Evolutionary conservation across 495 filamentous ascomycete species (phyloP).

Genomic region (Xylaria bambusicola): DNA sequence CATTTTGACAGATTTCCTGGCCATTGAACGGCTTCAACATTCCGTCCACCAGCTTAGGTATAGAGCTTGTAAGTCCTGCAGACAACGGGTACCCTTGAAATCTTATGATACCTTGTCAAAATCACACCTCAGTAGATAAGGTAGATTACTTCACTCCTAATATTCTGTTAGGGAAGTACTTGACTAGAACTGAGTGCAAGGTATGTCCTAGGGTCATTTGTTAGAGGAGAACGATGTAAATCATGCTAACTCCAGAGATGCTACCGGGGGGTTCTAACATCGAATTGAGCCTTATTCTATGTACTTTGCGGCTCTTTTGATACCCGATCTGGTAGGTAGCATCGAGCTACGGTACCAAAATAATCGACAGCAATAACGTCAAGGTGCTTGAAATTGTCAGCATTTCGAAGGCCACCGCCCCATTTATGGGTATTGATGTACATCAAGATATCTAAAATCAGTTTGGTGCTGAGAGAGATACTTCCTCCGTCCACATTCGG

Average conservation of each 20-base stretch:
- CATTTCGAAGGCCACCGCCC: background rate
- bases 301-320: background rate
- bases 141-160: too few species aligned
- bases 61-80: too few species aligned
- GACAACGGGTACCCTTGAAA: too few species aligned
- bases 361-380: background rate
- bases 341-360: background rate
- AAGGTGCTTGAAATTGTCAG: slow-evolving; percentile 8
- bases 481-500: background rate
- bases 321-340: background rate
- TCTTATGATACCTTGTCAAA: too few species aligned
- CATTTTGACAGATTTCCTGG: background rate
- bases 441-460: background rate
- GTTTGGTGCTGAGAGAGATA: background rate
- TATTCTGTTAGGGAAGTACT: too few species aligned
- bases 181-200: background rate
- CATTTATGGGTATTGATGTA: too few species aligned
- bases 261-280: too few species aligned
- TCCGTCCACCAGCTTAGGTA: background rate
- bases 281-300: background rate
- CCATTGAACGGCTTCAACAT: background rate
- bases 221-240: background rate
- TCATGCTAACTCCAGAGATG: too few species aligned
- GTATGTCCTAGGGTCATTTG: background rate
- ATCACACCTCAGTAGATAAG: too few species aligned